Evolutionary conservation across 202 grass and related monocot genomes (phyloP), one percentile per base, ranked within the genome.

Genomic region (Schoenoplectus tabernaemontani): DNA sequence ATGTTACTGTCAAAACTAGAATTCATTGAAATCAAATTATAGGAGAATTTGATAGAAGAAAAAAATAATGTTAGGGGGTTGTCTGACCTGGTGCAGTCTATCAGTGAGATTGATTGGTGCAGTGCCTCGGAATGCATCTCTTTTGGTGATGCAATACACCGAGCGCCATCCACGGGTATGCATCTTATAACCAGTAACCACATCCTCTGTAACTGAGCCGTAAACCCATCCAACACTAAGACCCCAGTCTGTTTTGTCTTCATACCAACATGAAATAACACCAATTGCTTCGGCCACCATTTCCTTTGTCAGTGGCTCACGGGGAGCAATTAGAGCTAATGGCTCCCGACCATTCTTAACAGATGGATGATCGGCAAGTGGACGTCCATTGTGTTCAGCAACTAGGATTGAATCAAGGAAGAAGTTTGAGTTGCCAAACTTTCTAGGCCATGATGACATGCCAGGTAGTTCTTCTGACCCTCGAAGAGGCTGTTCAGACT

Each of bases 61-160:
- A 77, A 57, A 4, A 32, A 17, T n/a, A 16, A 59, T 37, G 8
- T 44, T 16, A 41, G 13, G n/a, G 41, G 9, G 59, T 4, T 41
- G 11, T 26, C 38, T 12, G 6, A 83, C 81, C 43, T 84, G 82
- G 19, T 84, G 82, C 20, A 84, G 17, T 41, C 82, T 62, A 56
- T 84, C 82, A 20, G 82, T 84, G 16, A 84, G 82, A 77, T 84
- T 84, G 71, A 84, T 84, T 34, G 82, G 82, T 43, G 82, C 82
- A 34, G 58, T 43, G 2, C 82, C 82, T 1, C 82, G 82, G 30
- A 84, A 84, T 28, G 82, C 82, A 39, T 84, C 82, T 33, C 82
- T 56, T 46, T 77, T 76, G 72, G 82, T 77, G 46, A 84, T 30
- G 30, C 82, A 84, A 64, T 84, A 84, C 5, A 76, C 70, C 1